Percentiles rank a stretch among this genome's conserved stretches.
Evolutionary conservation across 169 alveolate species (phyloP).

Genomic region (Eimeria acervulina): DNA sequence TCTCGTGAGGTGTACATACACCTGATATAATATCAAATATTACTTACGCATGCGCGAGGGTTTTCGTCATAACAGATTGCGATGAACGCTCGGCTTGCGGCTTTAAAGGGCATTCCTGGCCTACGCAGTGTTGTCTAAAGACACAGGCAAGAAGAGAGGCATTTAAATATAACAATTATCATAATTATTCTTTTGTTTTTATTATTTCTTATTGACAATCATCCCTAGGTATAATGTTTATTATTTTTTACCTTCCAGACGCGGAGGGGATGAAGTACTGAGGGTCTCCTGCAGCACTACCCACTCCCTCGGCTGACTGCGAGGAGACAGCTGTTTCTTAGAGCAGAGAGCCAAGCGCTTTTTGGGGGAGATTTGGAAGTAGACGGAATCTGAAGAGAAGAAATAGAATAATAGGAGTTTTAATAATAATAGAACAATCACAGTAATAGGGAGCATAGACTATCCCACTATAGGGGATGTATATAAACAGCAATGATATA

Average conservation of each 20-base stretch:
- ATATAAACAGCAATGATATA: no score
- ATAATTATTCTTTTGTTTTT: no score
- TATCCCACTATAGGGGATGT: no score
- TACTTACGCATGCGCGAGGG: conserved; percentile 34
- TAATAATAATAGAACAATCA: no score
- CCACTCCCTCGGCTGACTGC: conserved; percentile 55
- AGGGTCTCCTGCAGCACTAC: not conserved
- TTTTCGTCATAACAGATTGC: conserved; percentile 36
- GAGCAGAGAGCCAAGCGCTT: conserved; percentile 25
- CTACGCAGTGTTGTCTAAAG: not conserved
- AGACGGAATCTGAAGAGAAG: conserved; percentile 37
- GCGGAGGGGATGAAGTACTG: conserved; percentile 37
- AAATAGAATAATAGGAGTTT: not conserved
- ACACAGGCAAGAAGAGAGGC: not conserved
- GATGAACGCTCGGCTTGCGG: not conserved
- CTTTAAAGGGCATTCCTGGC: conserved; percentile 20
- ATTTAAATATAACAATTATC: no score
- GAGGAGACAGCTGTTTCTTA: not conserved
- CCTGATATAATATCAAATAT: not conserved
- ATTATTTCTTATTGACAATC: no score
- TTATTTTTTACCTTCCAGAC: conserved; percentile 52
- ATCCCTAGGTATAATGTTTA: no score
- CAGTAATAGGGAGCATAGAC: no score
- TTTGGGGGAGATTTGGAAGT: not conserved
- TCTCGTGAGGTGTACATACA: not conserved